Base-by-base conservation (phyloP, 2,329 filamentous ascomycete genomes). In the Drechslerella dactyloides region DNA sequence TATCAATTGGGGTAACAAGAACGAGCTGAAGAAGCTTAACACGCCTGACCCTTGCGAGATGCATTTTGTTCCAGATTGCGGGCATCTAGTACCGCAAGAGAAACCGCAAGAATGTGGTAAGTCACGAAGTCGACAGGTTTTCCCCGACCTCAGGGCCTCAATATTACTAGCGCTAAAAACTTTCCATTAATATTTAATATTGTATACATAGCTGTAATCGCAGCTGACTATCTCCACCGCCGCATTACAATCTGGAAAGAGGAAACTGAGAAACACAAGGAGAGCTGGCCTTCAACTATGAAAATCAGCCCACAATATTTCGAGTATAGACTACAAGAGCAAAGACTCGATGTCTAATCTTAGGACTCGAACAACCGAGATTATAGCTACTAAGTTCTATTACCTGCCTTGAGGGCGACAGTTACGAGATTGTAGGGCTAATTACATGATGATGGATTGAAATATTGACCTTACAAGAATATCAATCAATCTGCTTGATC, bases 1-100 rank as follows among this genome's bases (percentile, higher is more conserved):
- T 50, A 80, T 91, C 37, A 87, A 86, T 0, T 75, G 77, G 0
- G 82, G 83, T 0, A 79, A 81, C 1, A 77, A 83, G n/a, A 82
- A 85, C 48, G 79, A 81, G n/a, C 81, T 84, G 57, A 90, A 90
- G 79, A 81, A 90, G 78, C 79, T 82, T 1, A 74, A 80, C n/a
- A 84, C 84, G 11, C 90, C 89, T 0, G 82, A 86, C 51, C 92
- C 96, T 1, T 62, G 61, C 23, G 83, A 82, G 63, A 83, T 87
- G 74, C 84, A 90, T 3, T 82, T 86, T 15, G 79, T 94, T 8
- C 27, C 27, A 24, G 84, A 84, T 0, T 82, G 84, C 5, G 91
- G 93, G 0, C 93, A 97, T 79, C 79, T 97, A 46, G 85, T 97
- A 27, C 89, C 93, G 0, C 90, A 96, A 85, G 92, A 96, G 79